Evolutionary conservation across 2,329 filamentous ascomycete genomes (phyloP), one percentile per base, ranked within the genome.

Genomic region (Diaporthe velutina): DNA sequence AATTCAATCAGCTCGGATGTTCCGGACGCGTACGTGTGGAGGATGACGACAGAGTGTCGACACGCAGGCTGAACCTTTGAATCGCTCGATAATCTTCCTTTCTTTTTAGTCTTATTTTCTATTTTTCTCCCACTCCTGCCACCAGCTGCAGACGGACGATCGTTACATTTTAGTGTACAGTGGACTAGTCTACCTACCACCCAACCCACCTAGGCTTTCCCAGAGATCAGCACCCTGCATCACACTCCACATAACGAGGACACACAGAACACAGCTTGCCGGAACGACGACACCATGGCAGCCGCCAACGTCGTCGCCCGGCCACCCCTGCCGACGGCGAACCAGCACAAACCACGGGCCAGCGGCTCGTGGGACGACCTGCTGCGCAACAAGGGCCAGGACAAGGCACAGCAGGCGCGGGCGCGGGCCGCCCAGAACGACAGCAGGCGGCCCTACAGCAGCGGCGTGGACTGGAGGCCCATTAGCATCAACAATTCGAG

Each of bases 331-430:
- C 48, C 71, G 17, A 58, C 64, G 70, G 66, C 33, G 42, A 22
- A 57, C 19, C 50, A 70, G 4, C 38, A 68, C 19, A 50, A 71
- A 12, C 70, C 61, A 12, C 73, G 68, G n/a, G 58, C 61, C 40
- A 68, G 70, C 22, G 75, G 73, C 28, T 76, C 75, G 28, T 76
- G 75, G 75, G 75, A 76, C 45, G 61, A 74, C 48, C 70, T 76
- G n/a, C 64, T 76, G 22, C 75, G 75, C 38, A 72, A 64, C 52
- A 72, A 42, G 57, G 70, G 70, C 25, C 70, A 55, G 57, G 70
- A 72, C 57, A 72, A 72, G 45, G 50, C 64, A 61, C 75, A 71
- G 70, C 28, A 72, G 74, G 54, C 57, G 45, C 38, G 73, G 67
- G 35, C 64, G 64, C 48, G 61, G 30, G 45, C 42, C 15, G 45